These are phyloP conservation scores for Eimeria tenella DNA, from an alignment of 169 alveolate species.

Conservation along the genomic window DNA sequence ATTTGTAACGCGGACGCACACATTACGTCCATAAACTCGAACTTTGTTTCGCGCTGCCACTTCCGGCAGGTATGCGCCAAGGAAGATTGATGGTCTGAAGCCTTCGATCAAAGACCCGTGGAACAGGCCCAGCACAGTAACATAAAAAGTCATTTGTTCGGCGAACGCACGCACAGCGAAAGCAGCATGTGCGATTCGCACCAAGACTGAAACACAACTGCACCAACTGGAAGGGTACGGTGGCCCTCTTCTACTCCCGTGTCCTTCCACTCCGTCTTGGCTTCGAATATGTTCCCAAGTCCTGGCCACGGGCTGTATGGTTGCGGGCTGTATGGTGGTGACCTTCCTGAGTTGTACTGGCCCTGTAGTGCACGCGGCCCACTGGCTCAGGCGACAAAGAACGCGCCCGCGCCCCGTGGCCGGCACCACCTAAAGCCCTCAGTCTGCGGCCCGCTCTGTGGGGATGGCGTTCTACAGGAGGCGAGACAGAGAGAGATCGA, in stretches of 20 bases:
- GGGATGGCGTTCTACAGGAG: neutral
- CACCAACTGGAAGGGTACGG: no score
- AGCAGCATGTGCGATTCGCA: neutral
- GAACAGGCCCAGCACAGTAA: neutral
- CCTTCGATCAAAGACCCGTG: neutral
- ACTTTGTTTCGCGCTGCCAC: no score
- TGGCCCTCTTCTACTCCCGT: neutral
- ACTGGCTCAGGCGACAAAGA: conserved; percentile 3
- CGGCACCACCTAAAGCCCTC: neutral
- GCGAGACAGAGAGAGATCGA: conserved; percentile 37
- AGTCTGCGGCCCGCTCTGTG: conserved; percentile 48
- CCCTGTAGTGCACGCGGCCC: neutral
- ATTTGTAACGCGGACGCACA: no score
- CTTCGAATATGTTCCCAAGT: neutral
- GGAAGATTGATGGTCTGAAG: neutral
- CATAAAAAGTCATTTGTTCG: neutral
- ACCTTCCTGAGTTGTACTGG: neutral
- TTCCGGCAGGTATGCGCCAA: neutral
- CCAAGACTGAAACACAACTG: no score
- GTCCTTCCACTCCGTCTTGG: neutral
- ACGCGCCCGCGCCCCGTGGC: conserved; percentile 12
- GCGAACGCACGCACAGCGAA: neutral
- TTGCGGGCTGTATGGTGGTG: neutral
- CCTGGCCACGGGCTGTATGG: neutral
- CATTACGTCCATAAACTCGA: no score